These are phyloP conservation scores for Mortierella sp. DNA, from an alignment of 371 early-diverging fungal species.

Conservation along the genomic window DNA sequence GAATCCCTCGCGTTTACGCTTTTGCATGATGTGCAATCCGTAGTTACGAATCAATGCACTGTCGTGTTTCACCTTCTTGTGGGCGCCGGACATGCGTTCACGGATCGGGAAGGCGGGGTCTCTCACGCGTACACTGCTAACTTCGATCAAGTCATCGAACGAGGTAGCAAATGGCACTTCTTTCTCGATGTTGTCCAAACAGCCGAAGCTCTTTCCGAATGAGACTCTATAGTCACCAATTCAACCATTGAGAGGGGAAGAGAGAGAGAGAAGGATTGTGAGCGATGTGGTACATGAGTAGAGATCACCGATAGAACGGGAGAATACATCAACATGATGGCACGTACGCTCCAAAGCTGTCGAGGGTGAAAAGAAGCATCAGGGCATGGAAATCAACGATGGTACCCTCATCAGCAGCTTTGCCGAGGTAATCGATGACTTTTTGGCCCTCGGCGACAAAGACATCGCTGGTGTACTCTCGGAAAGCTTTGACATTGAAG, in stretches of 20 bases:
- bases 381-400: constrained; percentile 58
- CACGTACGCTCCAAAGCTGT: constrained; percentile 48
- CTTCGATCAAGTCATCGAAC: constrained; percentile 11
- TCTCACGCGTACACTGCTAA: constrained; percentile 3
- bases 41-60: not conserved
- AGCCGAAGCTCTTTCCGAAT: constrained; percentile 37
- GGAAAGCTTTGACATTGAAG: constrained; percentile 73
- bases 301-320: not conserved
- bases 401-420: constrained; percentile 39
- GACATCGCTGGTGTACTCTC: constrained; percentile 62
- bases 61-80: constrained; percentile 1
- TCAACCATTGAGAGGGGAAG: too few species aligned
- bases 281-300: constrained; percentile 54
- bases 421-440: constrained; percentile 37
- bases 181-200: constrained; percentile 17
- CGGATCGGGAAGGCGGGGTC: constrained; percentile 26
- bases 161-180: constrained; percentile 12
- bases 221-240: too few species aligned
- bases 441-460: constrained; percentile 55
- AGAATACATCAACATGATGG: too few species aligned
- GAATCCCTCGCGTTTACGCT: constrained; percentile 7
- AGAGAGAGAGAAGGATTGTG: too few species aligned
- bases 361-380: constrained; percentile 63
- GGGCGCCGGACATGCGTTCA: constrained; percentile 13
- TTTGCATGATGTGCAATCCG: constrained; percentile 6